Base-by-base conservation (phyloP, 495 filamentous ascomycete genomes). In the Aspergillus mulundensis region DNA sequence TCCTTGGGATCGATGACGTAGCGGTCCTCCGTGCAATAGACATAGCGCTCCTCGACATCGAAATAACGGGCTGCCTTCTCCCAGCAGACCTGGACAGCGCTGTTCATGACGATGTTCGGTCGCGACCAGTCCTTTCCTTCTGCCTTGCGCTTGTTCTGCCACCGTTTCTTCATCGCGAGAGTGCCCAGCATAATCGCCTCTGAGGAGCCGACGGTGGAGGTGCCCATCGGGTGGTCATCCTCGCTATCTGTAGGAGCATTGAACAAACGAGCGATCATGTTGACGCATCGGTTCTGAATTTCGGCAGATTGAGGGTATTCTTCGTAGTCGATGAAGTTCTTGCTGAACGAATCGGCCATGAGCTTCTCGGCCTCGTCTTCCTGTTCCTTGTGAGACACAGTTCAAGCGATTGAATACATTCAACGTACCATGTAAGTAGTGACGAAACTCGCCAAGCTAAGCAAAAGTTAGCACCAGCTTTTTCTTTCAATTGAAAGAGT, bases 61-160 rank as follows among this genome's bases (percentile, higher is more conserved):
- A 96, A 95, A 76, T 96, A 96, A 25, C 91, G 82, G 14, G 90
- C 87, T 0, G 91, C 91, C 73, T 96, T 96, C 75, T 96, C 91
- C 91, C 91, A 96, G 80, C 90, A 95, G 30, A 95, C 91, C 74
- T 96, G 91, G 0, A 95, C 91, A 25, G 91, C 90, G 20, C 89
- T 87, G 61, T 86, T 90, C 90, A 96, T 95, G 78, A 96, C 72
- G 54, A 96, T 86, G 73, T 96, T 96, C 38, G 91, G 91, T 14
- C 77, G 79, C 54, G 89, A 85, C 60, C 57, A 78, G 59, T 90
- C 80, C 75, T 91, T 90, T 50, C 89, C 90, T 36, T 80, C 87
- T 36, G 85, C 89, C 63, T 85, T 80, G 61, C 90, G 86, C 75
- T 84, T 84, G 70, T 94, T 91, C 75, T 90, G 86, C 91, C 91